A percentile compares a stretch with the other conserved stretches of the same genome.
Conservation (phyloP, 2,329 filamentous ascomycete genomes). For the Cladosporium sp. region DNA sequence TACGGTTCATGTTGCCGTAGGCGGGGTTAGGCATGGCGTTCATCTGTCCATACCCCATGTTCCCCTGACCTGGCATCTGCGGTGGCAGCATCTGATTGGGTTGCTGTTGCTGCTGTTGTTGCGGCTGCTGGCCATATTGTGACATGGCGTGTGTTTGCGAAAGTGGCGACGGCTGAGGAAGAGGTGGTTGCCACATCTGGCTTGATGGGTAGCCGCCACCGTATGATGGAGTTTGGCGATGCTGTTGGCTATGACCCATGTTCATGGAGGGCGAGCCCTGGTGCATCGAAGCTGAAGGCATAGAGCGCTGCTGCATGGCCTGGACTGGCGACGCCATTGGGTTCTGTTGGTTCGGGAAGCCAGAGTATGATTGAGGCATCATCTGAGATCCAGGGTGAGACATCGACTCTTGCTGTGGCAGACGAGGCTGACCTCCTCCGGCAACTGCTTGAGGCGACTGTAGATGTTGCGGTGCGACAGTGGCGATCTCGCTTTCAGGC, state of each 20-base stretch:
- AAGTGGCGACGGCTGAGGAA: constrained; percentile 44
- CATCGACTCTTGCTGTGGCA: constrained; percentile 49
- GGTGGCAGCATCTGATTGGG: constrained; percentile 47
- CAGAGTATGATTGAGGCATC: constrained; percentile 62
- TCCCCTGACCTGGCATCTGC: constrained; percentile 41
- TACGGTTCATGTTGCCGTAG: constrained; percentile 44
- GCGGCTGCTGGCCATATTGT: constrained; percentile 39
- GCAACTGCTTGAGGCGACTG: constrained; percentile 41
- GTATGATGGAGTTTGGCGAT: constrained; percentile 42
- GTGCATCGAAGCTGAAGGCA: constrained; percentile 43
- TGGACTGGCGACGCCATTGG: constrained; percentile 71
- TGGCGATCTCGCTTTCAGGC: constrained; percentile 34
- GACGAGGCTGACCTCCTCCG: constrained; percentile 54
- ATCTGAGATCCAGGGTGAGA: constrained; percentile 50
- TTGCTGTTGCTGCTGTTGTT: constrained; percentile 42
- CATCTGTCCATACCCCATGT: constrained; percentile 45
- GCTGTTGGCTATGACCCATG: constrained; percentile 31
- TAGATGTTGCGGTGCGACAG: constrained; percentile 40
- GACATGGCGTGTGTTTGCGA: constrained; percentile 41
- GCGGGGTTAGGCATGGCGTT: constrained; percentile 39
- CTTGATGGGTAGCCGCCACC: constrained; percentile 37
- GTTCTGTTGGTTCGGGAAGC: constrained; percentile 65
- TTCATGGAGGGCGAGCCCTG: constrained; percentile 55
- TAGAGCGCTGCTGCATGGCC: constrained; percentile 59
- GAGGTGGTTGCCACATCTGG: constrained; percentile 46